A percentile compares a stretch with the other conserved stretches of the same genome.
Evolutionary conservation across 1,139 yeast species (phyloP).

Genomic region (Meyerozyma athensensis): DNA sequence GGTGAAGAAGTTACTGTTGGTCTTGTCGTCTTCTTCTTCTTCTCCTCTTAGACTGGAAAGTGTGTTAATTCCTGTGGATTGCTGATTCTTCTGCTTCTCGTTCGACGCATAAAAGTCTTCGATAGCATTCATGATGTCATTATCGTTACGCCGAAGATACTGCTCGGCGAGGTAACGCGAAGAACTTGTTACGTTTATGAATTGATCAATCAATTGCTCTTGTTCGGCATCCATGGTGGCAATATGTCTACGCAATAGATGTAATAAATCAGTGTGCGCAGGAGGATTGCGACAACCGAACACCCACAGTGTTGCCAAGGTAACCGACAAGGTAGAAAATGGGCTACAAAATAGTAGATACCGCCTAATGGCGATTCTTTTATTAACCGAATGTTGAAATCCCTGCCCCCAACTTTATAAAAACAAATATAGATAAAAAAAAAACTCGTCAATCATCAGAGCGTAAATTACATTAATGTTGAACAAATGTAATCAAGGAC

Average conservation of each 20-base stretch:
- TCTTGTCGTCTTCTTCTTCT: conserved; percentile 59
- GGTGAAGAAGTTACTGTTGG: conserved; percentile 76
- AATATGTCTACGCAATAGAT: background rate
- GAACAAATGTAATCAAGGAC: conserved; percentile 54
- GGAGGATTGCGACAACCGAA: background rate
- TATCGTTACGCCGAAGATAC: conserved; percentile 34
- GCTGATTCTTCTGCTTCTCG: conserved; percentile 5
- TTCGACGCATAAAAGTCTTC: conserved; percentile 37
- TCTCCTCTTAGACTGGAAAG: conserved; percentile 52
- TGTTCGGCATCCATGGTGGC: conserved; percentile 19
- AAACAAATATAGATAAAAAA: conserved; percentile 15
- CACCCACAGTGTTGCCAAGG: background rate
- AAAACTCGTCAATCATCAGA: conserved; percentile 19
- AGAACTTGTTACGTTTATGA: conserved; percentile 40
- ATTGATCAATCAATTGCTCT: conserved; percentile 42
- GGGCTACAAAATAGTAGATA: background rate
- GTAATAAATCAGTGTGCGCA: background rate
- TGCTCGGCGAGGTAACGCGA: conserved; percentile 40
- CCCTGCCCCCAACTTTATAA: conserved; percentile 12
- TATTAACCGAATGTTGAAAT: conserved; percentile 9
- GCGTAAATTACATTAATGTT: conserved; percentile 56
- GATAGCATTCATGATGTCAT: conserved; percentile 37
- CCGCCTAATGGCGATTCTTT: conserved; percentile 3
- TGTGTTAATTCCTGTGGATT: conserved; percentile 29
- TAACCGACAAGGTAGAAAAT: background rate